A percentile compares a stretch with the other conserved stretches of the same genome.
phyloP scores from a whole-genome alignment of 176 grass and related monocot species.

The Areca catechu region DNA sequence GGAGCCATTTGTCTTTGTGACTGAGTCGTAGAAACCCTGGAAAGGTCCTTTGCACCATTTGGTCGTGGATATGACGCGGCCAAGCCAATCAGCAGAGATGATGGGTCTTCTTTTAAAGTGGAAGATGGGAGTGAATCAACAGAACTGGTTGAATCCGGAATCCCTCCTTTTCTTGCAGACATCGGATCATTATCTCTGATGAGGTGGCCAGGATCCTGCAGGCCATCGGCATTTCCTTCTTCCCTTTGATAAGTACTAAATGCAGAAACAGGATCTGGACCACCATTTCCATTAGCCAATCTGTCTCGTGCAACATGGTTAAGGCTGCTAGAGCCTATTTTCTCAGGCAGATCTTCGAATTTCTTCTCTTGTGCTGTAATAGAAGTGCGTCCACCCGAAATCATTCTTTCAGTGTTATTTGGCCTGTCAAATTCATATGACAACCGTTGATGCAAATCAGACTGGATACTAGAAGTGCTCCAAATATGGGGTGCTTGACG shows the following conservation, averaged over 20 bases:
- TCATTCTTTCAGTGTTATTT: slow-evolving; percentile 60
- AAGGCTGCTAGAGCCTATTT: slow-evolving; percentile 35
- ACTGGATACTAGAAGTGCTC: slow-evolving; percentile 50
- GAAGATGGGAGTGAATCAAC: slow-evolving; percentile 26
- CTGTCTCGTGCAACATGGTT: slow-evolving; percentile 65
- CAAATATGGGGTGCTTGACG: slow-evolving; percentile 63
- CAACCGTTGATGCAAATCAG: slow-evolving; percentile 87
- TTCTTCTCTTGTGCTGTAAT: slow-evolving; percentile 85
- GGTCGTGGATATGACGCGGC: slow-evolving; percentile 30
- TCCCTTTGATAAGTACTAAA: slow-evolving; percentile 66
- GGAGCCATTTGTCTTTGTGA: slow-evolving; percentile 36
- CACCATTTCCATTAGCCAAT: slow-evolving; percentile 47
- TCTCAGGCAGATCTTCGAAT: slow-evolving; percentile 85
- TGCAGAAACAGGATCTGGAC: slow-evolving; percentile 48
- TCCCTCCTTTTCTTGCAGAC: slow-evolving; percentile 46
- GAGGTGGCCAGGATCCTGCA: slow-evolving; percentile 43
- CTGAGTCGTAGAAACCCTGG: slow-evolving; percentile 33
- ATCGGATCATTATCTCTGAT: slow-evolving; percentile 45
- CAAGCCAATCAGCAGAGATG: slow-evolving; percentile 33
- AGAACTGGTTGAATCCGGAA: slow-evolving; percentile 33
- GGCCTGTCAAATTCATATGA: slow-evolving; percentile 96
- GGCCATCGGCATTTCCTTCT: slow-evolving; percentile 47
- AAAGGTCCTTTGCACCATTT: slow-evolving; percentile 43
- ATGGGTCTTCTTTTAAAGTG: slow-evolving; percentile 35
- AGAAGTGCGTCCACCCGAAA: slow-evolving; percentile 57